Percentiles rank a stretch among this genome's conserved stretches.
Conservation (phyloP, 768 basidiomycete genomes). For the Mycena rosella region DNA sequence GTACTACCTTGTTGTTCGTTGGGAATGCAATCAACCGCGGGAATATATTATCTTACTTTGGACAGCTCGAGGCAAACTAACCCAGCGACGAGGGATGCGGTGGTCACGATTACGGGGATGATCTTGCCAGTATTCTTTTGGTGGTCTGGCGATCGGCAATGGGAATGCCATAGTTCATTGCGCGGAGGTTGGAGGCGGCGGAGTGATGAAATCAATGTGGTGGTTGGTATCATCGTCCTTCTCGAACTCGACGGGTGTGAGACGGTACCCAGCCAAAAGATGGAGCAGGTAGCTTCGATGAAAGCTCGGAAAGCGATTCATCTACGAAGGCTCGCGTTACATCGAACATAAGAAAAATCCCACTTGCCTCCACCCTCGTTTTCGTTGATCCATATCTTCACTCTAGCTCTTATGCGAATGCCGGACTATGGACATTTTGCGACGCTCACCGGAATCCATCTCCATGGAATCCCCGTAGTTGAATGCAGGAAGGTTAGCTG, state of each 20-base stretch:
- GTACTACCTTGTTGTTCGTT: too few relatives aligned
- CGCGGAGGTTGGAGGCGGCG: conserved; percentile 95
- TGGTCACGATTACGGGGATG: conserved; percentile 99
- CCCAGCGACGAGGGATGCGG: conserved; percentile 95
- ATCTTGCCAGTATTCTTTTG: conserved; percentile 98
- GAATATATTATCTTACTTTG: conserved; percentile 76
- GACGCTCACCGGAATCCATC: conserved; percentile 82
- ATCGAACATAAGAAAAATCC: neutral
- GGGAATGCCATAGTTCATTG: conserved; percentile 92
- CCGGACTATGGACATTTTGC: conserved; percentile 97
- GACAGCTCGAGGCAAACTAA: conserved; percentile 96
- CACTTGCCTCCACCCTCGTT: conserved; percentile 70
- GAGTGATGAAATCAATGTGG: conserved; percentile 99
- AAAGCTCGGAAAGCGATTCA: conserved; percentile 67
- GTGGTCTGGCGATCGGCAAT: conserved; percentile 91
- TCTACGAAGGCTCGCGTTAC: conserved; percentile 48
- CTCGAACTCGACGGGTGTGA: conserved; percentile 97
- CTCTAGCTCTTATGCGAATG: conserved; percentile 89
- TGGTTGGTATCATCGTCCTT: conserved; percentile 99
- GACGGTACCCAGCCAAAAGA: conserved; percentile 96
- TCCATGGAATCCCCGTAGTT: conserved; percentile 97
- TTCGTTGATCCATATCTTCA: conserved; percentile 95
- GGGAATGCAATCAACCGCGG: conserved; percentile 14
- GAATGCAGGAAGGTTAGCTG: conserved; percentile 96
- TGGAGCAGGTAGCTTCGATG: conserved; percentile 84